phyloP scores from a whole-genome alignment of 805 yeast species.

The Blastobotrys parvus region DNA sequence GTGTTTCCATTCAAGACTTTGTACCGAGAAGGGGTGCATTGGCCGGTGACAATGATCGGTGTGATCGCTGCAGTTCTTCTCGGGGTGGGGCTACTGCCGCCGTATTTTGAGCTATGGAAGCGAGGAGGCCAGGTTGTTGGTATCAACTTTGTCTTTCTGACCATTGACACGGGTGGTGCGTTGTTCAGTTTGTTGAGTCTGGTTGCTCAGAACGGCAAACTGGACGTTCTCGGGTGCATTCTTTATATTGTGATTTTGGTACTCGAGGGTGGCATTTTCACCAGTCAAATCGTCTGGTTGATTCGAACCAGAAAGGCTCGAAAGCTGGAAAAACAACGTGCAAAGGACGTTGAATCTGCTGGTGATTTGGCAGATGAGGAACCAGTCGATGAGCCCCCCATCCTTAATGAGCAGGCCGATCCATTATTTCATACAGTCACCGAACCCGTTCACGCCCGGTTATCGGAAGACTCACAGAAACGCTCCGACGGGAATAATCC shows the following conservation, averaged over 20 bases:
- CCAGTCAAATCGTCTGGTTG: constrained; percentile 65
- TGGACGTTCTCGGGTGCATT: constrained; percentile 74
- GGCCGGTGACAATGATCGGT: constrained; percentile 82
- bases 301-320: constrained; percentile 23
- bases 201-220: constrained; percentile 42
- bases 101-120: constrained; percentile 75
- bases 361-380: neutral
- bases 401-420: too few relatives aligned
- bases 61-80: constrained; percentile 67
- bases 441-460: too few relatives aligned
- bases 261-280: constrained; percentile 69
- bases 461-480: too few relatives aligned
- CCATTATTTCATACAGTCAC: too few relatives aligned
- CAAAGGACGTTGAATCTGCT: neutral
- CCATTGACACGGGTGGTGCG: constrained; percentile 77
- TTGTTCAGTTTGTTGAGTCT: constrained; percentile 61
- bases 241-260: constrained; percentile 66
- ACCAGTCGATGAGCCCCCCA: too few relatives aligned
- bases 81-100: constrained; percentile 77
- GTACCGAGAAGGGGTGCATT: constrained; percentile 40
- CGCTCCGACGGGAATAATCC: too few relatives aligned
- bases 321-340: constrained; percentile 2
- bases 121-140: constrained; percentile 83
- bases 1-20: constrained; percentile 58
- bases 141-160: constrained; percentile 70